Base-by-base conservation (phyloP, 352 stramenopile genomes). In the Phytophthora sp. region DNA sequence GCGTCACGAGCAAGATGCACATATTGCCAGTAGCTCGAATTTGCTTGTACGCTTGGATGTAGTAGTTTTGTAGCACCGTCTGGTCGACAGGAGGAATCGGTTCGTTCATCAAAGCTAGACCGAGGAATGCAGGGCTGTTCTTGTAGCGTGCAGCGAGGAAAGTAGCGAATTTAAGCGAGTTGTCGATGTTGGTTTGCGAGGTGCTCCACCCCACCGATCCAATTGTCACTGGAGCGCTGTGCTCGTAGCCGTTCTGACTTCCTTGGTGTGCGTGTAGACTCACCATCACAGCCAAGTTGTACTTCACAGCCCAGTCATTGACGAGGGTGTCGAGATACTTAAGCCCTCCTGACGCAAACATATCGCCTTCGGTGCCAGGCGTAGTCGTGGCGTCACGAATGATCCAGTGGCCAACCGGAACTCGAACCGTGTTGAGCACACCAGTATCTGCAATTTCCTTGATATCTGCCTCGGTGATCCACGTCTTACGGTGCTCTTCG, bases 91-190 rank as follows among this genome's bases (percentile, higher is more conserved):
- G 32, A 6, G 42, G 31, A 8, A 18, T 20, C 2, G 77, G 77
- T 32, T 89, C 77, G 56, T 89, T 89, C 66, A 87, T 81, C 5
- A 89, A 45, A 4, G 62, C 62, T 9, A 89, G 21, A 0, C 79
- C 79, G 2, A 89, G 52, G 48, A 87, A 89, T 21, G 74, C 70
- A 12, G 35, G 31, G 27, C 63, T 74, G 28, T 66, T 27, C 31
- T 71, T 69, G 66, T 88, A 88, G 5, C 79, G 58, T 0, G 21
- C 43, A 0, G 71, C 76, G 3, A 88, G 28, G 56, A 75, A 82
- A 13, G 30, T 57, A 0, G 66, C 68, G 10, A 81, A 61, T 5
- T 58, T 20, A 9, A 80, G 21, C 18, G 78, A 84, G 53, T 55
- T 75, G 28, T 77, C 26, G 15, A 69, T 32, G 38, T 75, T 74